Base-by-base conservation (phyloP, 176 grass and related monocot genomes). In the Oryza meridionalis region DNA sequence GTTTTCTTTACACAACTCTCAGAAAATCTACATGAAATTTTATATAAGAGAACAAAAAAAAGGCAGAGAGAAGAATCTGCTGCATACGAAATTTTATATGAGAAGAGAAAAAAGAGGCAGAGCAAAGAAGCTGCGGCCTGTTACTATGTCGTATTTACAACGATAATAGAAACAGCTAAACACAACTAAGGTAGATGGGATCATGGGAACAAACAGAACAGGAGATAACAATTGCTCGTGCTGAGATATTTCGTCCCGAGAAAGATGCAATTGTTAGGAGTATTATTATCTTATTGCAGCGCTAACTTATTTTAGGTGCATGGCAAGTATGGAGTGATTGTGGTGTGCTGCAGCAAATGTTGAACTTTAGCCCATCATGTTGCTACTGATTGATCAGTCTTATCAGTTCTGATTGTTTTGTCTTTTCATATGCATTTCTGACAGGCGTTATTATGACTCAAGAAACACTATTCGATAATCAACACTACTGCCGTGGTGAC, bases 321-420 rank as follows among this genome's bases (percentile, higher is more conserved):
- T 78, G 17, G 9, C 58, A 73, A 73, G 14, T 44, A 73, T 66
- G 40, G 44, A 65, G 33, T 55, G 46, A 67, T 81, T 37, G 61
- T 69, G 76, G 63, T 31, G n/a, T 70, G 31, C 37, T 70, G 82
- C 87, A 32, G 65, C n/a, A 85, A 27, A 33, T 65, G 71, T 6
- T 77, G 72, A 81, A 69, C 65, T 81, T 74, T 53, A 81, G 31
- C 42, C 51, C 77, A 72, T 89, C 72, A 85, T 58, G 51, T 24
- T 77, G 88, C 24, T 14, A 77, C 65, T 55, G 72, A 81, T 44
- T 38, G 83, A 81, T 76, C 77, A 55, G 78, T 77, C 77, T 76
- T 77, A 85, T 85, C 87, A 44, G 11, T 42, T 69, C 70, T 69
- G 82, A 69, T 64, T 16, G 51, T 71, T 81, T 70, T 72, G 67